Evolutionary conservation across 768 basidiomycete species (phyloP).

Genomic region (Leccinum arenicola): DNA sequence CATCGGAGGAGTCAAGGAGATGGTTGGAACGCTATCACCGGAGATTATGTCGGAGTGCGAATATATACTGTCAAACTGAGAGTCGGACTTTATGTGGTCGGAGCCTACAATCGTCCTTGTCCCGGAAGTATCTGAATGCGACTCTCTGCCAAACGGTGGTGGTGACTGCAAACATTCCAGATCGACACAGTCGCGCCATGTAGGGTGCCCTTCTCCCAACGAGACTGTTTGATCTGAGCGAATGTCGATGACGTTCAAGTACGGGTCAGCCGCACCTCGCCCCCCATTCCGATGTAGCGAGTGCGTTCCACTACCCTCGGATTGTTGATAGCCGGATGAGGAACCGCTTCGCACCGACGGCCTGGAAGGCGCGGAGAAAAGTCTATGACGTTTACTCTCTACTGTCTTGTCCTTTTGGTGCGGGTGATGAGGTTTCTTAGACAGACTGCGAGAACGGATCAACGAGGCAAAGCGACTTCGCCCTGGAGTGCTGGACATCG

Average conservation of each 20-base stretch:
- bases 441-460: conserved; percentile 14
- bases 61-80: not conserved
- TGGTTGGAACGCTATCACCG: not conserved
- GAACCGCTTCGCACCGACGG: not conserved
- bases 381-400: conserved; percentile 13
- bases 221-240: conserved; percentile 1
- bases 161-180: conserved; percentile 8
- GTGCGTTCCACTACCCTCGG: not conserved
- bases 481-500: conserved; percentile 1
- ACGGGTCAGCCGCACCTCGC: not conserved
- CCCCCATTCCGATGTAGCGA: not conserved
- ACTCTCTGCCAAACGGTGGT: conserved; percentile 6
- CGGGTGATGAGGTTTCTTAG: conserved; percentile 4
- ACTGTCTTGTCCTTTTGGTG: conserved; percentile 7
- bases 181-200: not conserved
- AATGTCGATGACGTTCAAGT: conserved; percentile 25
- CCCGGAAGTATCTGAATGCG: conserved; percentile 14
- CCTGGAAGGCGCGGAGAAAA: conserved; percentile 16
- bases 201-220: not conserved
- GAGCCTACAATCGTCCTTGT: conserved; percentile 21
- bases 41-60: conserved; percentile 11
- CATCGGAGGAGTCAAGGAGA: conserved; percentile 5
- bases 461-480: conserved; percentile 12
- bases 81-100: not conserved
- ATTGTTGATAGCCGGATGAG: not conserved